phyloP scores from a whole-genome alignment of 257 asterid genomes.

The Linaria vulgaris region DNA sequence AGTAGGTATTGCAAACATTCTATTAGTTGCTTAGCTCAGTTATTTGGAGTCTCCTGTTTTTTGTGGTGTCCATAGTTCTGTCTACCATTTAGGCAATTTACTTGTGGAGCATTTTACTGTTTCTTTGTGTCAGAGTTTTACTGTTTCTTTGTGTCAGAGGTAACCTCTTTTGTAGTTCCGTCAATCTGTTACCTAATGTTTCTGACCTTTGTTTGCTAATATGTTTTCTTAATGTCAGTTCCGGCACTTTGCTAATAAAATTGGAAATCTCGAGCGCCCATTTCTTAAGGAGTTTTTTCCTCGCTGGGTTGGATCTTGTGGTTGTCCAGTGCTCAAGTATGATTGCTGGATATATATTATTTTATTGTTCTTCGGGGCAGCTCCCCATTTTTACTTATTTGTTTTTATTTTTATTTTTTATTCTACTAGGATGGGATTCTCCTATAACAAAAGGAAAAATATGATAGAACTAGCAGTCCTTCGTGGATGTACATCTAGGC shows the following conservation, averaged over 20 bases:
- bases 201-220: constrained; percentile 25
- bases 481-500: constrained; percentile 89
- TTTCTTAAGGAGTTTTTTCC: constrained; percentile 98
- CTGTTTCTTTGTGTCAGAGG: constrained; percentile 11
- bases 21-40: too few species aligned
- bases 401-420: constrained; percentile 35
- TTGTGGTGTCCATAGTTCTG: neutral
- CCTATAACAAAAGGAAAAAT: constrained; percentile 94
- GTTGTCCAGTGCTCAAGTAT: constrained; percentile 96
- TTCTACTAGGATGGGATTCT: constrained; percentile 82
- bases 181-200: constrained; percentile 15
- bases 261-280: constrained; percentile 99
- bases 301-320: constrained; percentile 99
- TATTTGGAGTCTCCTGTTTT: too few species aligned
- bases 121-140: constrained; percentile 3
- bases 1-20: too few species aligned
- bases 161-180: neutral
- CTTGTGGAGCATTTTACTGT: neutral
- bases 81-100: neutral
- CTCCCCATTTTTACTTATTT: constrained; percentile 31
- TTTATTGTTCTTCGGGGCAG: constrained; percentile 30
- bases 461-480: constrained; percentile 85
- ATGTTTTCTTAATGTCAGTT: constrained; percentile 53
- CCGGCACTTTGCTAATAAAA: constrained; percentile 93
- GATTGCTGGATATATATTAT: constrained; percentile 35